Evolutionary conservation across 2,329 filamentous ascomycete species (phyloP).

Genomic region (Scorias spongiosa): DNA sequence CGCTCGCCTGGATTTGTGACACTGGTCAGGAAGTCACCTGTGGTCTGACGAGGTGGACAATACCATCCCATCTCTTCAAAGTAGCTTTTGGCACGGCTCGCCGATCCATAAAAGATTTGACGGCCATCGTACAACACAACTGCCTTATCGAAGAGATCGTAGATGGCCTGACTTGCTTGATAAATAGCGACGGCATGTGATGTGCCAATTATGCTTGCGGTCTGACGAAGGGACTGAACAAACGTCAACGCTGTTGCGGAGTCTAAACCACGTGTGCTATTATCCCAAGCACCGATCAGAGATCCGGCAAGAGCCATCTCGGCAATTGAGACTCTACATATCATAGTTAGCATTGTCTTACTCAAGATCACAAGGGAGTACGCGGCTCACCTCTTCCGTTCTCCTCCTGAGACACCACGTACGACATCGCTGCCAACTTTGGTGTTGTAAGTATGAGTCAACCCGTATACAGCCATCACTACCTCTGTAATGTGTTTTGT

Average conservation of each 20-base stretch:
- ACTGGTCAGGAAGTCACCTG: slow-evolving; percentile 54
- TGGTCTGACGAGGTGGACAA: slow-evolving; percentile 52
- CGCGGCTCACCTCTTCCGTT: slow-evolving; percentile 20
- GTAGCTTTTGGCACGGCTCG: slow-evolving; percentile 43
- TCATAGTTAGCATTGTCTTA: neutral
- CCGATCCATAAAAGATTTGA: slow-evolving; percentile 61
- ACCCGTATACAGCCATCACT: slow-evolving; percentile 38
- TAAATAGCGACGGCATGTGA: slow-evolving; percentile 45
- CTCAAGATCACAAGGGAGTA: neutral
- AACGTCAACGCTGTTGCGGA: slow-evolving; percentile 45
- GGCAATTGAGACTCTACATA: slow-evolving; percentile 39
- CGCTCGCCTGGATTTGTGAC: slow-evolving; percentile 51
- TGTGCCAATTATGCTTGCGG: slow-evolving; percentile 33
- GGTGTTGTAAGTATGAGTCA: slow-evolving; percentile 40
- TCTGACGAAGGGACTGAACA: slow-evolving; percentile 35
- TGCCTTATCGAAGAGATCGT: slow-evolving; percentile 59
- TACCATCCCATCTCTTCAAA: slow-evolving; percentile 56
- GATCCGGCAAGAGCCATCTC: slow-evolving; percentile 32
- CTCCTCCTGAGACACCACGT: slow-evolving; percentile 44
- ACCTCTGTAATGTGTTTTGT: slow-evolving; percentile 33
- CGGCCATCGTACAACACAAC: slow-evolving; percentile 61
- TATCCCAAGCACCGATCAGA: slow-evolving; percentile 30
- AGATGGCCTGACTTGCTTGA: slow-evolving; percentile 34
- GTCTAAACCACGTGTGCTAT: slow-evolving; percentile 37
- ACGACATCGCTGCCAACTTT: slow-evolving; percentile 44